phyloP scores from a whole-genome alignment of 257 asterid species.

The Solanum phureja region DNA sequence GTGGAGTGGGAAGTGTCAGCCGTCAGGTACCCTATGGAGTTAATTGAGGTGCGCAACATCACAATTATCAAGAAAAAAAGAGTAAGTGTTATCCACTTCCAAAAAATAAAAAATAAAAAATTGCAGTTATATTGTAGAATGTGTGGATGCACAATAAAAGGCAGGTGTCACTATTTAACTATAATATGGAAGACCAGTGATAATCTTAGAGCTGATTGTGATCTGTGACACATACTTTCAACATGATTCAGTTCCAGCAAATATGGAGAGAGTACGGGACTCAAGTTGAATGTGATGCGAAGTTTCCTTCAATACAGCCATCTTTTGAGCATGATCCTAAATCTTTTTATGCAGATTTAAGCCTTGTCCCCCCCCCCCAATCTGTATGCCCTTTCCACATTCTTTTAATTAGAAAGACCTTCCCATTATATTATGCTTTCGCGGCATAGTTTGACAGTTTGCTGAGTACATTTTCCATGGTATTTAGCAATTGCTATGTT shows the following conservation, averaged over 20 bases:
- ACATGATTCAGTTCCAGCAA: background rate
- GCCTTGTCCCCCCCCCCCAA: background rate
- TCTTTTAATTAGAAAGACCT: background rate
- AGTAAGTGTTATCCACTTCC: background rate
- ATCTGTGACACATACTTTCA: background rate
- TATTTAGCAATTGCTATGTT: background rate
- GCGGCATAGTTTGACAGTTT: background rate
- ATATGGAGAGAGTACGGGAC: background rate
- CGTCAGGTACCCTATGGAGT: background rate
- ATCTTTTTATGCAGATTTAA: background rate
- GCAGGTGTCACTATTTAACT: background rate
- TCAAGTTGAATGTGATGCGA: background rate
- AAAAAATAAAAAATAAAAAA: background rate
- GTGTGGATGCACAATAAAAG: background rate
- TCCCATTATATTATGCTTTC: background rate
- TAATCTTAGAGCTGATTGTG: background rate
- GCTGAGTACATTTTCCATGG: background rate
- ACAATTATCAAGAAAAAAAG: background rate
- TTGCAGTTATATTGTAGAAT: background rate
- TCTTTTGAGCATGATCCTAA: background rate
- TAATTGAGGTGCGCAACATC: background rate
- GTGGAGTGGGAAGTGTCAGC: too few species aligned
- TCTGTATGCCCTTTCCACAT: background rate
- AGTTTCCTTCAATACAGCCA: background rate
- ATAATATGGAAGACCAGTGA: background rate